Evolutionary conservation across 2,329 filamentous ascomycete genomes (phyloP).

Genomic region (Arthrobotrys iridis): DNA sequence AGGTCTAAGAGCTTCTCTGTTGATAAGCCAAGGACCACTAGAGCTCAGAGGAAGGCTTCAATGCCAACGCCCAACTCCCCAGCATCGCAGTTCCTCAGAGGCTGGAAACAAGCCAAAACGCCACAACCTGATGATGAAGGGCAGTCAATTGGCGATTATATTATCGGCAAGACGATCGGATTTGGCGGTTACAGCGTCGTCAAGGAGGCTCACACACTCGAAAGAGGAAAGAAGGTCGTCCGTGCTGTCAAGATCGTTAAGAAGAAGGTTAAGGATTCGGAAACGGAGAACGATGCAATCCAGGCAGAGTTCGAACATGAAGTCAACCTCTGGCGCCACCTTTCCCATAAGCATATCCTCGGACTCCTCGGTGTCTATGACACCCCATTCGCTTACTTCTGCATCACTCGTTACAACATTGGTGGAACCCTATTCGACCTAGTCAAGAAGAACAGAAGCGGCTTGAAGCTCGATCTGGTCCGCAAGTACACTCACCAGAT

Average conservation of each 20-base stretch:
- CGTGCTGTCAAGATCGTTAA: conserved; percentile 75
- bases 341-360: conserved; percentile 71
- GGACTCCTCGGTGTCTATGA: conserved; percentile 73
- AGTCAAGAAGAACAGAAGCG: conserved; percentile 68
- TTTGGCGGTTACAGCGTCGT: conserved; percentile 74
- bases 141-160: conserved; percentile 73
- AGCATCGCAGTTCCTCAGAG: conserved; percentile 47
- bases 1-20: conserved; percentile 53
- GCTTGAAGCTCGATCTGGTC: conserved; percentile 66
- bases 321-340: conserved; percentile 73
- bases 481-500: conserved; percentile 72
- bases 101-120: conserved; percentile 48
- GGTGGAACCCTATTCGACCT: conserved; percentile 74
- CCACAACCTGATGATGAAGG: conserved; percentile 72
- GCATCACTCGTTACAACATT: conserved; percentile 65
- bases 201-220: conserved; percentile 73
- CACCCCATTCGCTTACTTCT: conserved; percentile 75
- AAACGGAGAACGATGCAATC: conserved; percentile 72
- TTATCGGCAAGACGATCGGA: conserved; percentile 74
- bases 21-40: conserved; percentile 49
- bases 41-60: conserved; percentile 43
- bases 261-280: conserved; percentile 68
- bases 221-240: conserved; percentile 66
- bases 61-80: conserved; percentile 45
- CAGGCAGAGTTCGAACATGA: conserved; percentile 76